These are phyloP conservation scores for Stenogyne calaminthoides DNA, from an alignment of 305 asterid genomes.

Conservation along the genomic window DNA sequence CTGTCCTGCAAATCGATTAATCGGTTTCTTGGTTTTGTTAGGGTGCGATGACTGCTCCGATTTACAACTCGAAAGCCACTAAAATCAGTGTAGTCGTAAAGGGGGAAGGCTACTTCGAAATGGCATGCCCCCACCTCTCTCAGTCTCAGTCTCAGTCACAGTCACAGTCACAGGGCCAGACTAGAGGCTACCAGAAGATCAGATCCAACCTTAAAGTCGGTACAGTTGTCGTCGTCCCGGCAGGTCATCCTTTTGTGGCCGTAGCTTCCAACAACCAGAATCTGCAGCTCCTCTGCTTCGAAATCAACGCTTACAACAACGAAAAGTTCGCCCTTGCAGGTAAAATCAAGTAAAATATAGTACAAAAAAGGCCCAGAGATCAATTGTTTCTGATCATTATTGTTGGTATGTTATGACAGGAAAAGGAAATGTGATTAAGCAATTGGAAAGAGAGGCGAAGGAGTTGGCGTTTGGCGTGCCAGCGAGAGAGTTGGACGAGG, in stretches of 20 bases:
- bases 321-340: slow-evolving; percentile 46
- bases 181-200: slow-evolving; percentile 44
- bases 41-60: too few species aligned
- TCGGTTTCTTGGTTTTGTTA: too few species aligned
- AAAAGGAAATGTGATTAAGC: slow-evolving; percentile 45
- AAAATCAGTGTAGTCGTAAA: too few species aligned
- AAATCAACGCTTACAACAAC: slow-evolving; percentile 43
- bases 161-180: slow-evolving; percentile 21
- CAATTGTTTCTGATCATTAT: not conserved
- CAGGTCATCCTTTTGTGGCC: slow-evolving; percentile 62
- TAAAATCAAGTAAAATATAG: not conserved
- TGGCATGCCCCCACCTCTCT: slow-evolving; percentile 72
- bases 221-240: slow-evolving; percentile 56
- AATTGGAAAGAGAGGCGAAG: slow-evolving; percentile 58
- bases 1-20: too few species aligned
- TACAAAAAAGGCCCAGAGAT: not conserved
- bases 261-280: slow-evolving; percentile 59
- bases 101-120: slow-evolving; percentile 73
- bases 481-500: slow-evolving; percentile 60
- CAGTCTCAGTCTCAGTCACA: not conserved
- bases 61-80: too few species aligned
- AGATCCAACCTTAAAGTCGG: slow-evolving; percentile 48
- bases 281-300: slow-evolving; percentile 56
- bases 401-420: slow-evolving; percentile 26
- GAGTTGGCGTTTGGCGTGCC: slow-evolving; percentile 64